A percentile compares a stretch with the other conserved stretches of the same genome.
Conservation (phyloP, 2,329 filamentous ascomycete genomes). For the Calonectria leucothoes region DNA sequence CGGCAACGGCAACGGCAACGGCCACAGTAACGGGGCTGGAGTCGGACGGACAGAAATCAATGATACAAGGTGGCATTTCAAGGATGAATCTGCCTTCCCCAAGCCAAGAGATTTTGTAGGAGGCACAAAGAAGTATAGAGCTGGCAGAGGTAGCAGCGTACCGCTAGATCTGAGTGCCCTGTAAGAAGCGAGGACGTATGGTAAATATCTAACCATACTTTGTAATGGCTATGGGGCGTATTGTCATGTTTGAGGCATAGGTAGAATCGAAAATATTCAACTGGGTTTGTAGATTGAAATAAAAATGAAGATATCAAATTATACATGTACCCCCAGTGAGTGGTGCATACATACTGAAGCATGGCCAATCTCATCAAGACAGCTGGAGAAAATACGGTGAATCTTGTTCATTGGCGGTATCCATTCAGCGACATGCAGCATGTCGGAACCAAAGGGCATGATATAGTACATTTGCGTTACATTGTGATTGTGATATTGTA, state of each 20-base stretch:
- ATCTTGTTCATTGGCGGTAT: background rate
- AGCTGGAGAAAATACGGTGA: too few species aligned
- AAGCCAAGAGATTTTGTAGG: constrained; percentile 85
- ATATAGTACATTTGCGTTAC: constrained; percentile 43
- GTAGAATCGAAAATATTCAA: constrained; percentile 14
- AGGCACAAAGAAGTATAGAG: constrained; percentile 83
- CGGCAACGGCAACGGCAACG: constrained; percentile 43
- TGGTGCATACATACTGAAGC: background rate
- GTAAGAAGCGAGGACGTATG: constrained; percentile 32
- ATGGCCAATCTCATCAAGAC: background rate
- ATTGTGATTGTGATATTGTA: constrained; percentile 39
- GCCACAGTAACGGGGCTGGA: constrained; percentile 24
- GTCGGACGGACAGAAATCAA: constrained; percentile 69
- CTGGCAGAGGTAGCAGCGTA: constrained; percentile 92
- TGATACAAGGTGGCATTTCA: constrained; percentile 88
- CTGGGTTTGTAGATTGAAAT: constrained; percentile 33
- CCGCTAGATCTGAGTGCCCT: constrained; percentile 83
- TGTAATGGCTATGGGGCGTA: constrained; percentile 5
- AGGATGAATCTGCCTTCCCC: constrained; percentile 83
- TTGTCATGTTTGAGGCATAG: constrained; percentile 11
- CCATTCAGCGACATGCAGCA: constrained; percentile 24
- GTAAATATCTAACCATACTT: constrained; percentile 13
- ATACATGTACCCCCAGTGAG: background rate
- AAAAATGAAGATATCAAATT: constrained; percentile 27
- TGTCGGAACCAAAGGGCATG: constrained; percentile 19